Evolutionary conservation across 2,329 filamentous ascomycete genomes (phyloP).

Genomic region (Emmonsiellopsis sp.): DNA sequence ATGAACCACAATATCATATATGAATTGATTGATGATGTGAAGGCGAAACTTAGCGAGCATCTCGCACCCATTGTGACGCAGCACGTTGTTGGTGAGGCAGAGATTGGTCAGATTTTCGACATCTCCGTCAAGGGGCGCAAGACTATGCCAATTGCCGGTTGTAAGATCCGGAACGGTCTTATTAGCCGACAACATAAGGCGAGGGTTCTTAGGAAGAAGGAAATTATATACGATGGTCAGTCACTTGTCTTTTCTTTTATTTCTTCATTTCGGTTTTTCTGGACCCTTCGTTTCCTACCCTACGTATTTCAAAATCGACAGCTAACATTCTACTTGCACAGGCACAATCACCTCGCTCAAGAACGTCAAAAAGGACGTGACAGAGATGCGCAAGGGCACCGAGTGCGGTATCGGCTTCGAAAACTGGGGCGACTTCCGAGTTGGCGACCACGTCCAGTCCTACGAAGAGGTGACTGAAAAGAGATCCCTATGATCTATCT

Average conservation of each 20-base stretch:
- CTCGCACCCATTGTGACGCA: constrained; percentile 58
- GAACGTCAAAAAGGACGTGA: constrained; percentile 84
- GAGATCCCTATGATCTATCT: constrained; percentile 38
- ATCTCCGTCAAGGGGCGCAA: constrained; percentile 68
- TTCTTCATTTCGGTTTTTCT: constrained; percentile 2
- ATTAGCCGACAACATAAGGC: constrained; percentile 57
- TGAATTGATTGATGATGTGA: constrained; percentile 41
- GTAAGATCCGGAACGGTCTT: constrained; percentile 72
- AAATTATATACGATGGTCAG: constrained; percentile 75
- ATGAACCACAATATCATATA: constrained; percentile 67
- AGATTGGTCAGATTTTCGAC: constrained; percentile 72
- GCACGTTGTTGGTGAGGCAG: constrained; percentile 77
- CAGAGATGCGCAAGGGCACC: constrained; percentile 81
- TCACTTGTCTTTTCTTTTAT: constrained; percentile 13
- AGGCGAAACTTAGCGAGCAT: constrained; percentile 56
- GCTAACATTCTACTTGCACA: constrained; percentile 28
- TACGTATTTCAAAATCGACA: neutral
- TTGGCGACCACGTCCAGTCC: constrained; percentile 79
- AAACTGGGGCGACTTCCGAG: constrained; percentile 65
- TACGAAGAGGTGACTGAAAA: constrained; percentile 73
- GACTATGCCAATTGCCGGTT: constrained; percentile 73
- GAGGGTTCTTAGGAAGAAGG: constrained; percentile 60
- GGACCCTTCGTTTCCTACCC: constrained; percentile 1
- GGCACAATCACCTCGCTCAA: constrained; percentile 75
- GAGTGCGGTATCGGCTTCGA: constrained; percentile 88